Conservation (phyloP, 345 rosid genomes). For the Salix brachista region DNA sequence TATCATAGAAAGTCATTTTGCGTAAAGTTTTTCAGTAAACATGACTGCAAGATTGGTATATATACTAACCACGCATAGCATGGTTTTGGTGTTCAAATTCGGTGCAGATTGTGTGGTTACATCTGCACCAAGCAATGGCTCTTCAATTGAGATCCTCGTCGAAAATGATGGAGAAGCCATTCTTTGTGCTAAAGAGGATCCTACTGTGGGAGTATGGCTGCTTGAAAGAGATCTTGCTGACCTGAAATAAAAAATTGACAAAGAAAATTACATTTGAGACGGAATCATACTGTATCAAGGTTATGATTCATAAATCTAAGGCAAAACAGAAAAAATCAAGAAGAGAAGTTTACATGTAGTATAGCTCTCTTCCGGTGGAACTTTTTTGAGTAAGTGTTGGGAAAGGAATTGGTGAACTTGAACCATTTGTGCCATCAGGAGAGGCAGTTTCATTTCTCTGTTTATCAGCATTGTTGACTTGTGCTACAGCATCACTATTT, state of each 20-base stretch:
- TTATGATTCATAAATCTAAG: neutral
- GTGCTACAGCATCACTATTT: conserved; percentile 18
- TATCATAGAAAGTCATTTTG: neutral
- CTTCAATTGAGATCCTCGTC: conserved; percentile 36
- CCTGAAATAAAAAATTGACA: conserved; percentile 31
- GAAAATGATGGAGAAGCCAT: conserved; percentile 40
- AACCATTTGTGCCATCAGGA: conserved; percentile 19
- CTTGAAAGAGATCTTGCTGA: conserved; percentile 81
- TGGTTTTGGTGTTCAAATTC: conserved; percentile 44
- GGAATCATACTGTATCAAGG: neutral
- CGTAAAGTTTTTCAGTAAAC: neutral
- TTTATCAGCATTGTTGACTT: conserved; percentile 23
- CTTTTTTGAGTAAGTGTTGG: conserved; percentile 37
- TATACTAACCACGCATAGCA: conserved; percentile 62
- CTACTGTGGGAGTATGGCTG: conserved; percentile 64
- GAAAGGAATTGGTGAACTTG: conserved; percentile 57
- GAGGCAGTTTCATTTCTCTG: conserved; percentile 31
- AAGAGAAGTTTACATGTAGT: conserved; percentile 46
- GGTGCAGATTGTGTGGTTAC: conserved; percentile 34
- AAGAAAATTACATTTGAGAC: neutral
- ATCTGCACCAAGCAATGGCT: conserved; percentile 58
- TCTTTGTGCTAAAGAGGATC: conserved; percentile 52
- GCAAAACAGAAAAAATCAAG: neutral
- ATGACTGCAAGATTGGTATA: neutral
- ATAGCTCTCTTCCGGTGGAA: conserved; percentile 55